Base-by-base conservation (phyloP, 208 protist genomes). In the Strigomonas culicis region DNA sequence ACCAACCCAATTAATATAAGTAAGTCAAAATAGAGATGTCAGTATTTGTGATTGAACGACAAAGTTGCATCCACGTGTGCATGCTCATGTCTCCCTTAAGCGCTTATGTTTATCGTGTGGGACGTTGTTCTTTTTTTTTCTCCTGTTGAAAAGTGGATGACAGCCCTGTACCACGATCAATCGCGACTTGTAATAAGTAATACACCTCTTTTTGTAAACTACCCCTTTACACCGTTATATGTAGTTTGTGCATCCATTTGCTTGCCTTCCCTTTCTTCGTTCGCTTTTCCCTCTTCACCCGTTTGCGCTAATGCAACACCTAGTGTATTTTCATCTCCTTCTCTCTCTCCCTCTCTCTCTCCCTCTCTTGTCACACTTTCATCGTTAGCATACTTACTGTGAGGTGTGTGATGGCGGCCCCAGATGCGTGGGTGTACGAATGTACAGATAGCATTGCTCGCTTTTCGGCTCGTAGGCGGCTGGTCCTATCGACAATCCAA, bases 71-170 rank as follows among this genome's bases (percentile, higher is more conserved):
- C 34, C 34, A 39, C 34, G 34, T 39, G 34, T 39, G 10, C 34
- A 39, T 10, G 34, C 34, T 4, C 34, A 4, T 4, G 4, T 39
- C 7, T 39, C 34, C 34, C 34, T 46, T 56, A 31, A 7, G 4
- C 27, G 8, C 11, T 50, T 27, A 22, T 63, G 41, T 51, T 24
- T 66, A 21, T 47, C n/a, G 10, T 67, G 22, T 63, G 56, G 4
- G n/a, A 36, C 25, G 30, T 41, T 59, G n/a, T 56, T 59, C 39
- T 61, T n/a, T 36, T 7, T 59, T 39, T 28, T 22, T 71, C n/a
- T 46, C n/a, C 39, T 22, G 47, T 22, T 24, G 24, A 25, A 55
- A 55, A 11, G 43, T 39, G 59, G n/a, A n/a, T n/a, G n/a, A n/a
- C n/a, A n/a, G n/a, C n/a, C n/a, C n/a, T n/a, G n/a, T n/a, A n/a